phyloP scores from a whole-genome alignment of 495 filamentous ascomycete species.

The Stereocaulon alpinum region DNA sequence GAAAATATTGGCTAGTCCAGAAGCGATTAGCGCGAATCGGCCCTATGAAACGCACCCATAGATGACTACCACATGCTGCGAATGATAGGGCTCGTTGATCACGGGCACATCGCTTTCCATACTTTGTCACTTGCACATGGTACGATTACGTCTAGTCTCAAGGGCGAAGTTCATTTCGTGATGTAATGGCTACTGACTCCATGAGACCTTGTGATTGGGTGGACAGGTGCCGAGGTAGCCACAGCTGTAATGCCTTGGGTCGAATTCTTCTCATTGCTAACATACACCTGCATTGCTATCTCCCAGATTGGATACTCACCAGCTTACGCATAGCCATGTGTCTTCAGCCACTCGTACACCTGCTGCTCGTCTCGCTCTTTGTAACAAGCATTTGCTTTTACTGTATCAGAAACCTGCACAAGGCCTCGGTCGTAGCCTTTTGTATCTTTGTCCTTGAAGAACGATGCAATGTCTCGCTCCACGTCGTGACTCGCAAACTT shows the following conservation, averaged over 20 bases:
- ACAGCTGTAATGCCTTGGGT: too few relatives aligned
- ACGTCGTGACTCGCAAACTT: conserved; percentile 62
- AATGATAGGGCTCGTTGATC: neutral
- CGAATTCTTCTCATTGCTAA: neutral
- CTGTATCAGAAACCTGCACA: conserved; percentile 67
- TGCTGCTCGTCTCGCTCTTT: conserved; percentile 57
- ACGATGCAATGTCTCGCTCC: conserved; percentile 66
- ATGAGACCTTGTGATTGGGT: too few relatives aligned
- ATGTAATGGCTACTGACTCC: too few relatives aligned
- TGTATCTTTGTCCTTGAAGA: conserved; percentile 77
- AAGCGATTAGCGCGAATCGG: neutral
- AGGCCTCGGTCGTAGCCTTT: conserved; percentile 70
- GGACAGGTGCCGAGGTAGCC: too few relatives aligned
- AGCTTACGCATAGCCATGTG: conserved; percentile 45
- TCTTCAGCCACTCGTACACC: conserved; percentile 60
- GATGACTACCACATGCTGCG: neutral
- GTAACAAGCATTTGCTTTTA: conserved; percentile 67
- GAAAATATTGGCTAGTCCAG: neutral
- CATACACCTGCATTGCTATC: neutral
- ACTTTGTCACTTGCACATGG: neutral
- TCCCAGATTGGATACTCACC: neutral
- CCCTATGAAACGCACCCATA: neutral
- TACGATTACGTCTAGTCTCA: too few relatives aligned
- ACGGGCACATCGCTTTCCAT: neutral
- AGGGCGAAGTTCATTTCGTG: too few relatives aligned